Conservation (phyloP, 495 filamentous ascomycete genomes). For the Letharia lupina region DNA sequence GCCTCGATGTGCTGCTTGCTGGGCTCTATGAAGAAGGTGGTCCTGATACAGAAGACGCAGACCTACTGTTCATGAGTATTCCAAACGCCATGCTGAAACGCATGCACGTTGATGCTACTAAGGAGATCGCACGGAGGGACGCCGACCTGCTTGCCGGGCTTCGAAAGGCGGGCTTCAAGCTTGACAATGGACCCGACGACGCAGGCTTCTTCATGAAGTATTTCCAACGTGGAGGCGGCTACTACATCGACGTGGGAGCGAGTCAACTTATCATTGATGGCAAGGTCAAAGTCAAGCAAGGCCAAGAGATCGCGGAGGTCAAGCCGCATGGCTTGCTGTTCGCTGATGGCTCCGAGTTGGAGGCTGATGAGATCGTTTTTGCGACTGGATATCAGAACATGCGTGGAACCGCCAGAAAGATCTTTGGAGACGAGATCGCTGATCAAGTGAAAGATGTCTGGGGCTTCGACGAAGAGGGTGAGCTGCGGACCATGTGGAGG, state of each 20-base stretch:
- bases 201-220: conserved; percentile 68
- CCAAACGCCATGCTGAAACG: conserved; percentile 47
- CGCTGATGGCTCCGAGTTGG: conserved; percentile 55
- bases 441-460: conserved; percentile 61
- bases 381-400: conserved; percentile 83
- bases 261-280: conserved; percentile 61
- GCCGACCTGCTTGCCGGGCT: conserved; percentile 47
- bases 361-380: conserved; percentile 74
- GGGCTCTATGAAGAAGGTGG: conserved; percentile 57
- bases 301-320: conserved; percentile 54
- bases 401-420: conserved; percentile 42
- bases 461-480: conserved; percentile 72
- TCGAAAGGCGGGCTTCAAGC: conserved; percentile 36
- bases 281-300: conserved; percentile 68
- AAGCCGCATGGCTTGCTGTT: conserved; percentile 54
- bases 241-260: conserved; percentile 72
- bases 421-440: conserved; percentile 65
- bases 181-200: conserved; percentile 58
- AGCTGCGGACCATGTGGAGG: conserved; percentile 64
- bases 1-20: conserved; percentile 44
- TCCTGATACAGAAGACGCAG: conserved; percentile 43
- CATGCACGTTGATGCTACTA: conserved; percentile 40
- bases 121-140: conserved; percentile 38
- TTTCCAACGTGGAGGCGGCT: conserved; percentile 64
- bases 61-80: conserved; percentile 42